Percentiles rank a stretch among this genome's conserved stretches.
phyloP scores from a whole-genome alignment of 1,139 yeast genomes.

The Saccharomycopsis hybrid region DNA sequence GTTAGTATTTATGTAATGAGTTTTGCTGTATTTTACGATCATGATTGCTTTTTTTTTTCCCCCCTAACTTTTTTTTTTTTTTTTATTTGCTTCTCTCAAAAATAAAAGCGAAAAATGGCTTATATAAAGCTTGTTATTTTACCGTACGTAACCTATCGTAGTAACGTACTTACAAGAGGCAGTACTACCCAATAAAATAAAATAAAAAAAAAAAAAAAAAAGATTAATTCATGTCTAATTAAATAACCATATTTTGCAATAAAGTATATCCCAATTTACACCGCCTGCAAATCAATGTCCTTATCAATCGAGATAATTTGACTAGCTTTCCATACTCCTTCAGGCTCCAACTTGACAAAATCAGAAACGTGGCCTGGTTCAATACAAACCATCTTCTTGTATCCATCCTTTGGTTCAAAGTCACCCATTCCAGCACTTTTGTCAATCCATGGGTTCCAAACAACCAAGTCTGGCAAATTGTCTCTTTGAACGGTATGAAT shows the following conservation, averaged over 20 bases:
- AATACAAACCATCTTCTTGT: slow-evolving; percentile 80
- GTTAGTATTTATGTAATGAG: too few relatives aligned
- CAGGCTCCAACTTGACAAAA: slow-evolving; percentile 56
- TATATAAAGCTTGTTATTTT: too few relatives aligned
- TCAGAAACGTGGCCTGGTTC: slow-evolving; percentile 87
- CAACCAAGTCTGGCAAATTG: slow-evolving; percentile 81
- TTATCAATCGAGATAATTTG: slow-evolving; percentile 43
- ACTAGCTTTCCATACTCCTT: slow-evolving; percentile 63
- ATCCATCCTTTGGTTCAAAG: slow-evolving; percentile 81
- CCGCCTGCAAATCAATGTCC: slow-evolving; percentile 32
- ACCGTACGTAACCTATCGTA: too few relatives aligned
- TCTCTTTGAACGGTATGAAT: slow-evolving; percentile 57
- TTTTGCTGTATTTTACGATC: too few relatives aligned
- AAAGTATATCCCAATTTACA: background rate
- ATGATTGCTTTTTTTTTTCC: too few relatives aligned
- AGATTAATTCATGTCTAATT: background rate
- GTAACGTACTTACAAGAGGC: too few relatives aligned
- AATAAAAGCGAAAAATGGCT: too few relatives aligned
- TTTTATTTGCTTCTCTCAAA: too few relatives aligned
- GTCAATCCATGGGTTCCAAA: slow-evolving; percentile 96
- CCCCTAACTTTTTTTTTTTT: too few relatives aligned
- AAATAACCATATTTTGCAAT: background rate
- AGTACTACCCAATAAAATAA: too few relatives aligned
- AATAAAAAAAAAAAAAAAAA: too few relatives aligned
- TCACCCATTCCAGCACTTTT: slow-evolving; percentile 78